Percentiles rank a stretch among this genome's conserved stretches.
These are phyloP conservation scores for Clausena lansium DNA, from an alignment of 345 rosid genomes.

Conservation along the genomic window DNA sequence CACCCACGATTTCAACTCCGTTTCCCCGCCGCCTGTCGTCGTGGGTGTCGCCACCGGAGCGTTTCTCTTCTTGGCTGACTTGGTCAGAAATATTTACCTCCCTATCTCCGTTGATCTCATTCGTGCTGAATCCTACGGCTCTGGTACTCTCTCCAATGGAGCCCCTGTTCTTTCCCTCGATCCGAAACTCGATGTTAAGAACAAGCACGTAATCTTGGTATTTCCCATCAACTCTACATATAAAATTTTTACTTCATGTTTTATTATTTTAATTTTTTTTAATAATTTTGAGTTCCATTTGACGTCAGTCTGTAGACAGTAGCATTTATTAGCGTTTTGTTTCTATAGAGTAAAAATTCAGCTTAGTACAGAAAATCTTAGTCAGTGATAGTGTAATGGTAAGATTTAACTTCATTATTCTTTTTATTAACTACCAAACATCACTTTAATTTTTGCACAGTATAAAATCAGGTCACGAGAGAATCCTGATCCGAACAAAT, in stretches of 20 bases:
- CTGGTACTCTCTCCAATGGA: conserved; percentile 57
- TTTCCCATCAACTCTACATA: background rate
- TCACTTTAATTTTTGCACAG: too few relatives aligned
- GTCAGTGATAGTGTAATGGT: too few relatives aligned
- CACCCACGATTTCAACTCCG: conserved; percentile 39
- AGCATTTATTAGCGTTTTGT: too few relatives aligned
- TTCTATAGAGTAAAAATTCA: too few relatives aligned
- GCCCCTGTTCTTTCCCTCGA: conserved; percentile 61
- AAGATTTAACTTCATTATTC: too few relatives aligned
- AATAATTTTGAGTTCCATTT: background rate
- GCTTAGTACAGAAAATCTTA: too few relatives aligned
- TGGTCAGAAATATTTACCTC: conserved; percentile 54
- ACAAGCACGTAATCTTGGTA: conserved; percentile 78
- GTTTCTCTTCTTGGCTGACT: conserved; percentile 77
- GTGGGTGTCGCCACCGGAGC: conserved; percentile 91
- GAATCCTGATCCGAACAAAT: background rate
- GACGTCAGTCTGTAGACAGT: too few relatives aligned
- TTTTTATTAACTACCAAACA: too few relatives aligned
- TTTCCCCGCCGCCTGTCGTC: conserved; percentile 49
- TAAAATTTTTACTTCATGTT: background rate
- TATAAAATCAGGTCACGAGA: too few relatives aligned
- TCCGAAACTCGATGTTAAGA: conserved; percentile 59
- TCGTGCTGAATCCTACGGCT: conserved; percentile 77
- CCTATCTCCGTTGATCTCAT: conserved; percentile 63
- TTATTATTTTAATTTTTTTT: background rate